phyloP scores from a whole-genome alignment of 352 stramenopile species.

The Pythium aquatile region DNA sequence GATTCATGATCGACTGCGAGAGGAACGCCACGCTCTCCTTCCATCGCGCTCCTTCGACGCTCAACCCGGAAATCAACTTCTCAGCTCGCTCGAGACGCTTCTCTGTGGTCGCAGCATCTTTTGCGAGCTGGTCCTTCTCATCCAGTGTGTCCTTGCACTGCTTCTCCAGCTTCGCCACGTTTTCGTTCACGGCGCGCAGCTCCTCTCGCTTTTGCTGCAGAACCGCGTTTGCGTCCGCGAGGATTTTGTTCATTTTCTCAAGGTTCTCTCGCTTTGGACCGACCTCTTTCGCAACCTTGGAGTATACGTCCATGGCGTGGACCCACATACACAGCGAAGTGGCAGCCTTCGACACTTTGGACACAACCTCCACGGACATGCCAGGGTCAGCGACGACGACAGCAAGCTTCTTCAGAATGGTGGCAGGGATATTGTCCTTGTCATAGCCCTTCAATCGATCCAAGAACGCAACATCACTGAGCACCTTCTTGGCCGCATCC shows the following conservation, averaged over 20 bases:
- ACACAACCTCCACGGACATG: slow-evolving; percentile 90
- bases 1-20: slow-evolving; percentile 63
- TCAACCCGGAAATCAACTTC: slow-evolving; percentile 90
- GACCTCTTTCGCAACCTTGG: slow-evolving; percentile 93
- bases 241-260: slow-evolving; percentile 90
- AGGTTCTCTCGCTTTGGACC: slow-evolving; percentile 91
- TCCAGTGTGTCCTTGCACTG: slow-evolving; percentile 89
- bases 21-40: slow-evolving; percentile 87
- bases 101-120: slow-evolving; percentile 84
- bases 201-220: slow-evolving; percentile 89
- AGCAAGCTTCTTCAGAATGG: slow-evolving; percentile 89
- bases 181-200: slow-evolving; percentile 88
- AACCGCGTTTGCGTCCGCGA: slow-evolving; percentile 85
- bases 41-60: slow-evolving; percentile 91
- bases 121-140: slow-evolving; percentile 90
- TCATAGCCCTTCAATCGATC: slow-evolving; percentile 91
- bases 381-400: slow-evolving; percentile 78
- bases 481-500: slow-evolving; percentile 91
- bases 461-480: slow-evolving; percentile 87
- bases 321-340: slow-evolving; percentile 93
- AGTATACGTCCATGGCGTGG: slow-evolving; percentile 95
- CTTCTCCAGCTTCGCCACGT: slow-evolving; percentile 85
- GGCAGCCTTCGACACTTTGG: slow-evolving; percentile 91
- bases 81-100: slow-evolving; percentile 88
- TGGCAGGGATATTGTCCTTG: slow-evolving; percentile 93